phyloP scores from a whole-genome alignment of 495 filamentous ascomycete genomes.

The Penicillium malachiteum region DNA sequence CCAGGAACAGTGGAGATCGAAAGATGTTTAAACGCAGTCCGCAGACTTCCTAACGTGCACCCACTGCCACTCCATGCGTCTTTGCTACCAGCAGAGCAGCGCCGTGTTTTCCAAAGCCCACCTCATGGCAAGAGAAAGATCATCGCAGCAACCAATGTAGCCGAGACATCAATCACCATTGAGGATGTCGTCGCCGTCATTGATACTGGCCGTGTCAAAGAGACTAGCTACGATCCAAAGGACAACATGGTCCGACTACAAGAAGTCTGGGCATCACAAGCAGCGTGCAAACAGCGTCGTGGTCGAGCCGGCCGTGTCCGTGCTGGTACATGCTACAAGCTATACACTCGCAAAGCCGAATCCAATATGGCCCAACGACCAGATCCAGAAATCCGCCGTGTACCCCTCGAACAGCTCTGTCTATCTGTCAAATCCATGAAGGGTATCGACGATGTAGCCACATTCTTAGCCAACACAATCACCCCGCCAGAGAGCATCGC shows the following conservation, averaged over 20 bases:
- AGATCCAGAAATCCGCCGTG: slow-evolving; percentile 88
- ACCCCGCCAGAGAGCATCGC: slow-evolving; percentile 83
- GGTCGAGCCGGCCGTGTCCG: slow-evolving; percentile 91
- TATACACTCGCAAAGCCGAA: slow-evolving; percentile 86
- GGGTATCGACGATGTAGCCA: slow-evolving; percentile 73
- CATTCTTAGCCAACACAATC: slow-evolving; percentile 80
- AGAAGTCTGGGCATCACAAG: slow-evolving; percentile 92
- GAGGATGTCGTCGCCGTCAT: slow-evolving; percentile 96
- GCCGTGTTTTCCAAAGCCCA: slow-evolving; percentile 74
- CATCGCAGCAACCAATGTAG: slow-evolving; percentile 92
- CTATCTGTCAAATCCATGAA: slow-evolving; percentile 90
- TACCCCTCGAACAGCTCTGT: slow-evolving; percentile 92
- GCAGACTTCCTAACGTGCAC: slow-evolving; percentile 66
- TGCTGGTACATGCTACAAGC: slow-evolving; percentile 90
- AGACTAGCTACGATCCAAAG: slow-evolving; percentile 88
- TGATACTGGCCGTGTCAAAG: slow-evolving; percentile 91
- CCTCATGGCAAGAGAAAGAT: slow-evolving; percentile 84
- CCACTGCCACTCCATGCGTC: slow-evolving; percentile 91
- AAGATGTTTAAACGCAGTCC: slow-evolving; percentile 69
- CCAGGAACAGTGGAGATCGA: slow-evolving; percentile 86
- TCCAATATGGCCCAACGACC: slow-evolving; percentile 84
- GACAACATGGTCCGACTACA: slow-evolving; percentile 93
- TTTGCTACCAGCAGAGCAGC: slow-evolving; percentile 80
- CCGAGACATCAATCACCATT: slow-evolving; percentile 97
- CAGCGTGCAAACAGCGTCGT: slow-evolving; percentile 94